A percentile compares a stretch with the other conserved stretches of the same genome.
These are phyloP conservation scores for Saccharomyces mikatae DNA, from an alignment of 805 yeast genomes.

Conservation along the genomic window DNA sequence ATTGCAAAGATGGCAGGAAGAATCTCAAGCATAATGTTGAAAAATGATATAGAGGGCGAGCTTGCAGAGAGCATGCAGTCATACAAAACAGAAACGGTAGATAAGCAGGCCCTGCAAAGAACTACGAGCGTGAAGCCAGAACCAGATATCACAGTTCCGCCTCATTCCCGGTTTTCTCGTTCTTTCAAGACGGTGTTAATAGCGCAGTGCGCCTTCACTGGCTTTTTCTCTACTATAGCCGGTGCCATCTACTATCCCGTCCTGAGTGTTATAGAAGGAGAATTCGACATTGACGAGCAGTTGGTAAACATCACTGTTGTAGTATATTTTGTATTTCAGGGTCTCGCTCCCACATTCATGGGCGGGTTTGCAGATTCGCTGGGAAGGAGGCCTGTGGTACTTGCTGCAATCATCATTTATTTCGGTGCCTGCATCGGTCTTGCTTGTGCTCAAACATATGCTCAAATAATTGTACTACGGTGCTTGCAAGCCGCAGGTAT, in stretches of 20 bases:
- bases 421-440: constrained; percentile 58
- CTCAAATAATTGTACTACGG: constrained; percentile 57
- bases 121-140: neutral
- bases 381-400: constrained; percentile 65
- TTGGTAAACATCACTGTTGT: constrained; percentile 65
- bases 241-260: constrained; percentile 80
- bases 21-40: neutral
- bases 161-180: constrained; percentile 40
- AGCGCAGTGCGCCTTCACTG: constrained; percentile 37
- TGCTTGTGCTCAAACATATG: constrained; percentile 49
- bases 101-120: neutral
- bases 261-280: constrained; percentile 44
- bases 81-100: neutral
- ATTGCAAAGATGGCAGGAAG: neutral
- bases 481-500: constrained; percentile 73
- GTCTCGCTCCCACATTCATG: constrained; percentile 61
- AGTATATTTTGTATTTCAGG: constrained; percentile 69
- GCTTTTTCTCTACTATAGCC: constrained; percentile 62
- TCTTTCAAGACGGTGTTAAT: constrained; percentile 38
- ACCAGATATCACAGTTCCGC: constrained; percentile 7
- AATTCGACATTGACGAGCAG: constrained; percentile 50
- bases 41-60: neutral
- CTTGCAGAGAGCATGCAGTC: neutral
- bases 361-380: constrained; percentile 59
- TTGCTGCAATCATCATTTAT: constrained; percentile 48